These are phyloP conservation scores for Vigna hirtella DNA, from an alignment of 306 rosid genomes.

Conservation along the genomic window DNA sequence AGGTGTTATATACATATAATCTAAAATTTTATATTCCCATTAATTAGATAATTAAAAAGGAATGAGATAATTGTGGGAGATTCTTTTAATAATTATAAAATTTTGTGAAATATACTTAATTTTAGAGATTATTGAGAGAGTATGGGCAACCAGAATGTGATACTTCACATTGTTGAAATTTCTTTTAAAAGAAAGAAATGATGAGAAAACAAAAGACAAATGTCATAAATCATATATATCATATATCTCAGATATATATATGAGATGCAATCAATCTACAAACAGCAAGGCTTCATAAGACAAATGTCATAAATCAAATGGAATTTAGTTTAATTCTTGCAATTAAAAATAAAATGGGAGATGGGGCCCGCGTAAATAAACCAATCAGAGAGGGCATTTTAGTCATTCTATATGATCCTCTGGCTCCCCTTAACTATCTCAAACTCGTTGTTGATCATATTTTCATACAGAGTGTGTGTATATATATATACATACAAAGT, in stretches of 20 bases:
- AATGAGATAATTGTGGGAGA: too few species aligned
- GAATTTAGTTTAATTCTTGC: background rate
- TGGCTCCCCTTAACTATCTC: conserved; percentile 28
- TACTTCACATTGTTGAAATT: too few species aligned
- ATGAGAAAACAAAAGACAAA: background rate
- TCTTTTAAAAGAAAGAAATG: background rate
- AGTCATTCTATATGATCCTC: background rate
- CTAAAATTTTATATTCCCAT: too few species aligned
- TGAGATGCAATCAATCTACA: background rate
- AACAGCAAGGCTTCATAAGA: background rate
- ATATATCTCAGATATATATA: background rate
- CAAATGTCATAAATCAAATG: background rate
- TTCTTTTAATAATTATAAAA: too few species aligned
- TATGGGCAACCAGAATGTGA: too few species aligned
- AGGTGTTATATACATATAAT: too few species aligned
- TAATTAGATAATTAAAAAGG: too few species aligned
- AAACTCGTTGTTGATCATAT: background rate
- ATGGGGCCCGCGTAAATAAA: background rate
- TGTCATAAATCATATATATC: background rate
- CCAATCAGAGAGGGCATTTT: background rate
- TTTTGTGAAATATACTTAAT: too few species aligned
- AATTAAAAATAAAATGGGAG: background rate
- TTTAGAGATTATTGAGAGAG: too few species aligned
- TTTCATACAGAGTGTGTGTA: conserved; percentile 23
- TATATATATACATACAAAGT: background rate